Percentiles rank a stretch among this genome's conserved stretches.
Conservation (phyloP, 2,329 filamentous ascomycete species). For the Aureobasidium lini region DNA sequence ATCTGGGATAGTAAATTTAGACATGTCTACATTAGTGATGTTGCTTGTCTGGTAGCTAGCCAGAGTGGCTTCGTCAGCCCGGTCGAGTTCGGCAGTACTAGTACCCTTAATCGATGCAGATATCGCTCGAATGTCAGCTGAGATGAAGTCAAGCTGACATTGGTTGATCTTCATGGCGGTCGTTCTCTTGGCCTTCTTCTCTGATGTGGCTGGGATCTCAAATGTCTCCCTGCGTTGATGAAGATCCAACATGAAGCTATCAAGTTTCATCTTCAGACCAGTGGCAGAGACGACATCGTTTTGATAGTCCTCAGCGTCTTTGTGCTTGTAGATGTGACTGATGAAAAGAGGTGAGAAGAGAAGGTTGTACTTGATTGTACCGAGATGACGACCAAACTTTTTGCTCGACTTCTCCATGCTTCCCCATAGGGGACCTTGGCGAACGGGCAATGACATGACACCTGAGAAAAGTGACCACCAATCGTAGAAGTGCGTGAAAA, state of each 20-base stretch:
- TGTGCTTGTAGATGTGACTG: slow-evolving; percentile 97
- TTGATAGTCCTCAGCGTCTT: slow-evolving; percentile 79
- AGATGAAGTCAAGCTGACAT: slow-evolving; percentile 84
- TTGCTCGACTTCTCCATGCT: slow-evolving; percentile 94
- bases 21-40: slow-evolving; percentile 49
- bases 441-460: slow-evolving; percentile 86
- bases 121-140: slow-evolving; percentile 85
- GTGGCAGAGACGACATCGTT: slow-evolving; percentile 79
- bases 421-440: slow-evolving; percentile 86
- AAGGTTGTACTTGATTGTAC: slow-evolving; percentile 97
- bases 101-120: slow-evolving; percentile 84
- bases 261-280: slow-evolving; percentile 89
- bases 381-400: slow-evolving; percentile 92
- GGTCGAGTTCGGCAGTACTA: slow-evolving; percentile 65
- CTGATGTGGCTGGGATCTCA: slow-evolving; percentile 59
- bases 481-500: slow-evolving; percentile 96
- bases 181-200: slow-evolving; percentile 69
- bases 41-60: slow-evolving; percentile 43
- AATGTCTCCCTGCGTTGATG: slow-evolving; percentile 93
- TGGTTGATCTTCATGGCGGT: slow-evolving; percentile 94
- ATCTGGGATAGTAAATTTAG: slow-evolving; percentile 89
- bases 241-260: slow-evolving; percentile 95
- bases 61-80: slow-evolving; percentile 55
- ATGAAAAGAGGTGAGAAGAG: slow-evolving; percentile 87
- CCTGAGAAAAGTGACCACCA: slow-evolving; percentile 98